Evolutionary conservation across 148 eudicot genomes (phyloP).

Genomic region (Chenopodium berlandieri): DNA sequence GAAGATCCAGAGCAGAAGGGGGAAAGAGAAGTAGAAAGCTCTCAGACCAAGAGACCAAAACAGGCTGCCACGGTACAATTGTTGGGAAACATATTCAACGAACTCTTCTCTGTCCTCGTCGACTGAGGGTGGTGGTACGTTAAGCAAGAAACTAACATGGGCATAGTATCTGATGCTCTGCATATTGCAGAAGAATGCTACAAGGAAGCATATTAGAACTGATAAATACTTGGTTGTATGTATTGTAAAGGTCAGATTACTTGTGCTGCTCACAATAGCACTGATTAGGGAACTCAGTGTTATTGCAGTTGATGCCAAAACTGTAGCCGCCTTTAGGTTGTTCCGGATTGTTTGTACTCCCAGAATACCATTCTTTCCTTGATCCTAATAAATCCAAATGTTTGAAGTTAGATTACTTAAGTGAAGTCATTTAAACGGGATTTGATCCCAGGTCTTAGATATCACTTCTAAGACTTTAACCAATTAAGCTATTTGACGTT

Average conservation of each 20-base stretch:
- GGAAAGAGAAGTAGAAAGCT: conserved; percentile 73
- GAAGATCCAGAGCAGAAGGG: conserved; percentile 73
- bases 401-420: background rate
- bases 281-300: conserved; percentile 67
- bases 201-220: conserved; percentile 60
- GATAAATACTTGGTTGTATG: conserved; percentile 48
- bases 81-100: conserved; percentile 50
- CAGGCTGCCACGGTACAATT: conserved; percentile 49
- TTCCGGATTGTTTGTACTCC: conserved; percentile 52
- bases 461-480: too few species aligned
- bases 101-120: conserved; percentile 29
- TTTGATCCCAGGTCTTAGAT: too few species aligned
- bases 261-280: conserved; percentile 59
- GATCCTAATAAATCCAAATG: conserved; percentile 38
- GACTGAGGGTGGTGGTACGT: conserved; percentile 37
- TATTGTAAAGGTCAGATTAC: conserved; percentile 24
- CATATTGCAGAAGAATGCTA: conserved; percentile 69
- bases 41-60: conserved; percentile 77
- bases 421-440: too few species aligned
- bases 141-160: conserved; percentile 62
- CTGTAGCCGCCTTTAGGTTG: conserved; percentile 79
- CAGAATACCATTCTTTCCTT: conserved; percentile 51
- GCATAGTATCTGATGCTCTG: conserved; percentile 65
- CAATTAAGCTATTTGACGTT: too few species aligned
- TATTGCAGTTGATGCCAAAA: conserved; percentile 63